Conservation (phyloP, 139 green algal species). For the Limnomonas spitsbergensis region DNA sequence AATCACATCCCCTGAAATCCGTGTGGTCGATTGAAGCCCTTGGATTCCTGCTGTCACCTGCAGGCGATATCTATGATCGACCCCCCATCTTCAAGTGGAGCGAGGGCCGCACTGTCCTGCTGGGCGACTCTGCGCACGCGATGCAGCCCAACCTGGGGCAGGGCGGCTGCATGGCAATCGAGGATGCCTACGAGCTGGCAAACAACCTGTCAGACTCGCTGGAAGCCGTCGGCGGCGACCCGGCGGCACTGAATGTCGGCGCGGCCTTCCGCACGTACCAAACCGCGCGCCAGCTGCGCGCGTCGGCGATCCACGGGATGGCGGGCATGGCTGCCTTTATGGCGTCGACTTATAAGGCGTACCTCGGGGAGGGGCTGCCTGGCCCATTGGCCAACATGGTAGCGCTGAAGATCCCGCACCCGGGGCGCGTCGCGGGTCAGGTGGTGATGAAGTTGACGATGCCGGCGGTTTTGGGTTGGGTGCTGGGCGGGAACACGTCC, state of each 20-base stretch:
- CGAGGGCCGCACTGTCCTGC: conserved; percentile 79
- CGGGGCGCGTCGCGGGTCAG: conserved; percentile 72
- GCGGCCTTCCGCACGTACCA: conserved; percentile 54
- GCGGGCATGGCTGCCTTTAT: conserved; percentile 86
- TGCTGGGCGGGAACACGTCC: conserved; percentile 76
- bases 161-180: conserved; percentile 92
- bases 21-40: too few relatives aligned
- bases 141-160: conserved; percentile 99
- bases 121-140: conserved; percentile 92
- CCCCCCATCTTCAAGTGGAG: conserved; percentile 76
- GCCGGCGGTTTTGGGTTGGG: conserved; percentile 74
- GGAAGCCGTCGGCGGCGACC: conserved; percentile 17
- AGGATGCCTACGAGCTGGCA: conserved; percentile 80
- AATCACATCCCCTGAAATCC: too few relatives aligned
- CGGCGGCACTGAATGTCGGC: conserved; percentile 18
- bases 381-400: conserved; percentile 59
- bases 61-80: conserved; percentile 12
- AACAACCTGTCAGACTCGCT: conserved; percentile 42
- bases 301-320: conserved; percentile 86
- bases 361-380: conserved; percentile 76
- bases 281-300: conserved; percentile 66
- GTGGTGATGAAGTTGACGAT: conserved; percentile 77
- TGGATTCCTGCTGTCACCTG: too few relatives aligned
- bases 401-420: conserved; percentile 88
- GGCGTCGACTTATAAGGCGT: conserved; percentile 54